Percentiles rank a stretch among this genome's conserved stretches.
These are phyloP conservation scores for Trichoderma sp. DNA, from an alignment of 2,329 filamentous ascomycete species.

Conservation along the genomic window DNA sequence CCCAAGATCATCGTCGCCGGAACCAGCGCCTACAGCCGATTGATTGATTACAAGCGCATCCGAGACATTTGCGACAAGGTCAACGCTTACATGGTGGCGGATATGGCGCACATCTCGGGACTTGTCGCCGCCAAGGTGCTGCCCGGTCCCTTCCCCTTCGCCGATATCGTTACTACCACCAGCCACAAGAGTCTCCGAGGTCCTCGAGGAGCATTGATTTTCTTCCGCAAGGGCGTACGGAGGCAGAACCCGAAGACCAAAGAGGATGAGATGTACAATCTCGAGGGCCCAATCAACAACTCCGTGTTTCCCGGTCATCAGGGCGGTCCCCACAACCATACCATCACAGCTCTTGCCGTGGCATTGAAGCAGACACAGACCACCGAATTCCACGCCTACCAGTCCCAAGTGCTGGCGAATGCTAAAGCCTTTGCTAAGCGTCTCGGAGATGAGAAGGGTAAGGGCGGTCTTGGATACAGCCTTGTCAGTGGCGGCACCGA, in stretches of 20 bases:
- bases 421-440: constrained; percentile 78
- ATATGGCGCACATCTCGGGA: constrained; percentile 97
- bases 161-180: constrained; percentile 95
- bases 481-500: constrained; percentile 93
- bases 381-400: constrained; percentile 88
- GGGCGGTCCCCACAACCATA: constrained; percentile 98
- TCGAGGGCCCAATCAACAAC: constrained; percentile 89
- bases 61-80: constrained; percentile 86
- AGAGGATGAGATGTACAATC: constrained; percentile 80
- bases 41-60: constrained; percentile 94
- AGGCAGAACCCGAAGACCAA: constrained; percentile 80
- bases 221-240: constrained; percentile 91
- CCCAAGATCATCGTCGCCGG: constrained; percentile 95
- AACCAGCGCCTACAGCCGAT: constrained; percentile 90
- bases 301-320: constrained; percentile 98
- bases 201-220: constrained; percentile 95
- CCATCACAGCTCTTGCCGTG: constrained; percentile 91
- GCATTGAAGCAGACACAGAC: constrained; percentile 90
- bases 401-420: constrained; percentile 85
- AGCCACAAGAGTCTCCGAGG: constrained; percentile 97
- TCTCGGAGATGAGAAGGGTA: constrained; percentile 64
- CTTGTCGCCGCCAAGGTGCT: constrained; percentile 89
- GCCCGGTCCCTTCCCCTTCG: constrained; percentile 81
- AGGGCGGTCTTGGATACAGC: constrained; percentile 77
- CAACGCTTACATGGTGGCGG: constrained; percentile 87